phyloP scores from a whole-genome alignment of 1,284 basidiomycete species.

The Puccinia triticina region DNA sequence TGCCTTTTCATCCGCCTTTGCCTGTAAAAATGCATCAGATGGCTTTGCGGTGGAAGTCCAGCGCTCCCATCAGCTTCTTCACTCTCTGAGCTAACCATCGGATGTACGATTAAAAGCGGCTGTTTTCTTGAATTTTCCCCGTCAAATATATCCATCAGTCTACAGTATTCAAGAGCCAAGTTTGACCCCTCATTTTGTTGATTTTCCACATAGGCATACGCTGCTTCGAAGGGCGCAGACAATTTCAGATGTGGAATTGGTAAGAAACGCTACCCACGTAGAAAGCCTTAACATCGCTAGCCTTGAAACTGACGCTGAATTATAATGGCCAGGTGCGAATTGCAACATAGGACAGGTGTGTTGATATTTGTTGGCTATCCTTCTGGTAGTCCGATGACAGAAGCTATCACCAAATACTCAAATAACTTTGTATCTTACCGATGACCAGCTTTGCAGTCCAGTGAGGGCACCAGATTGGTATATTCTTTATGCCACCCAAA shows the following conservation, averaged over 20 bases:
- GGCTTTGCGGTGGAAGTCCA: background rate
- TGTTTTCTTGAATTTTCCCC: background rate
- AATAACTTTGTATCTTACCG: background rate
- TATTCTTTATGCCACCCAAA: slow-evolving; percentile 44
- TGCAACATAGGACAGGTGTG: slow-evolving; percentile 45
- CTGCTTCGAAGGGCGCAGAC: slow-evolving; percentile 30
- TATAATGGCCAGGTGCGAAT: slow-evolving; percentile 16
- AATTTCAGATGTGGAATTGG: slow-evolving; percentile 49
- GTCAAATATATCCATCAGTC: background rate
- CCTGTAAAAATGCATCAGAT: background rate
- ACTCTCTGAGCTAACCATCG: background rate
- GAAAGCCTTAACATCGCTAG: background rate
- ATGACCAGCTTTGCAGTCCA: slow-evolving; percentile 41
- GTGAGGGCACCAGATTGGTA: slow-evolving; percentile 46
- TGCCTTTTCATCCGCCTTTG: slow-evolving; percentile 3
- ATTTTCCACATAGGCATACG: slow-evolving; percentile 26
- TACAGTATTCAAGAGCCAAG: background rate
- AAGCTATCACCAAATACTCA: background rate
- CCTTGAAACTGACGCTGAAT: background rate
- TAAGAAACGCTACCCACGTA: background rate
- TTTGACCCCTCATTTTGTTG: background rate
- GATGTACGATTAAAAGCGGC: background rate
- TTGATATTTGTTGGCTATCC: background rate
- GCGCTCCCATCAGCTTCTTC: background rate
- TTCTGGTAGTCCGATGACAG: background rate